Conservation (phyloP, 805 yeast genomes). For the Candida michaelii region DNA sequence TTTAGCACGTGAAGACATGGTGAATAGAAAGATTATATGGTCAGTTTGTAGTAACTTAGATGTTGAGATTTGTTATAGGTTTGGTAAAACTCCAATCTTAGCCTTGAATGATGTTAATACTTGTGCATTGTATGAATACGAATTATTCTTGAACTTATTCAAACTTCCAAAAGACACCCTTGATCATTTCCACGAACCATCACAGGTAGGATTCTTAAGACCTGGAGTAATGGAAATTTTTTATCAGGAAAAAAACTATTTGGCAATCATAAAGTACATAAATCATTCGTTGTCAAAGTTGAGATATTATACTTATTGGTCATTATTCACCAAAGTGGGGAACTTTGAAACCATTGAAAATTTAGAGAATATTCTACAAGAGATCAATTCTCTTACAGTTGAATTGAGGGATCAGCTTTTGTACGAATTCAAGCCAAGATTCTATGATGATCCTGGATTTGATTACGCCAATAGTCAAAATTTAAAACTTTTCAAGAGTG, state of each 20-base stretch:
- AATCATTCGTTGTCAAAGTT: constrained; percentile 21
- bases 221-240: neutral
- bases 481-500: neutral
- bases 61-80: constrained; percentile 36
- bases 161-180: neutral
- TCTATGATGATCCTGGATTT: constrained; percentile 36
- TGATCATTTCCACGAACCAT: neutral
- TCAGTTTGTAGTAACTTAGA: constrained; percentile 34
- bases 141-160: neutral
- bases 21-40: constrained; percentile 30
- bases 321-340: constrained; percentile 30
- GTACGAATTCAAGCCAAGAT: constrained; percentile 25
- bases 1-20: constrained; percentile 20
- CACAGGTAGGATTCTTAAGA: constrained; percentile 1
- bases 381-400: constrained; percentile 26
- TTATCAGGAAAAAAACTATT: neutral
- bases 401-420: constrained; percentile 17
- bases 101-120: constrained; percentile 14
- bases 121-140: constrained; percentile 2
- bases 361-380: constrained; percentile 22
- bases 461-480: neutral
- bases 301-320: constrained; percentile 27
- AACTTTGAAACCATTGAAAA: constrained; percentile 18
- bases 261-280: constrained; percentile 4
- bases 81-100: constrained; percentile 39